Conservation (phyloP, 192 early-diverging fungal species). For the Spinellus fusiger region DNA sequence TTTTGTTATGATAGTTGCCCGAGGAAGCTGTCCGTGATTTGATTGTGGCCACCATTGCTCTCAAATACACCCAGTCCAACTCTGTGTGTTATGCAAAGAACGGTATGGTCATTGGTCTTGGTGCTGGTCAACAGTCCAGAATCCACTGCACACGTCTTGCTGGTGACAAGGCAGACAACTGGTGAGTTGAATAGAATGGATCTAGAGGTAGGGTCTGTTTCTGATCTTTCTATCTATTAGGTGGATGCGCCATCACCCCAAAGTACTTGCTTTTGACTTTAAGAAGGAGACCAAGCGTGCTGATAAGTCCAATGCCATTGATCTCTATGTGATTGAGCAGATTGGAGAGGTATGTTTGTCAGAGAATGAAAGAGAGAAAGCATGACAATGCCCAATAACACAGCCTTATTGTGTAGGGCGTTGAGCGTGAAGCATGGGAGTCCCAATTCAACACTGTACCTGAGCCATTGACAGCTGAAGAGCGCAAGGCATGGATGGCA, state of each 20-base stretch:
- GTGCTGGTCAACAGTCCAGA: slow-evolving; percentile 97
- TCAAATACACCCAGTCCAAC: slow-evolving; percentile 99
- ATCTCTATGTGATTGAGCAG: slow-evolving; percentile 87
- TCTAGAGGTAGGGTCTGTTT: neutral
- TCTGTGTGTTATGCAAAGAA: slow-evolving; percentile 98
- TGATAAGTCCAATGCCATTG: slow-evolving; percentile 96
- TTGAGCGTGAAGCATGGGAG: slow-evolving; percentile 73
- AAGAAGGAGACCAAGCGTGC: slow-evolving; percentile 85
- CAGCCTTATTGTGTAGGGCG: slow-evolving; percentile 15
- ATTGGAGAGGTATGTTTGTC: slow-evolving; percentile 55
- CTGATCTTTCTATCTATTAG: neutral
- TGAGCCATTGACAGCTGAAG: slow-evolving; percentile 65
- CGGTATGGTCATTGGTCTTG: slow-evolving; percentile 94
- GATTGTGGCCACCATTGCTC: slow-evolving; percentile 94
- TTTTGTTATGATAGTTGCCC: slow-evolving; percentile 39
- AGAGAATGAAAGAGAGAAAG: neutral
- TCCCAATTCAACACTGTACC: slow-evolving; percentile 78
- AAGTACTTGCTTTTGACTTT: slow-evolving; percentile 85
- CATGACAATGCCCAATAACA: neutral
- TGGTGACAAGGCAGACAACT: slow-evolving; percentile 99
- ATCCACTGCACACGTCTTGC: slow-evolving; percentile 98
- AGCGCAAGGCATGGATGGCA: slow-evolving; percentile 72
- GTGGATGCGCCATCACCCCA: slow-evolving; percentile 96
- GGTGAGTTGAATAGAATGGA: slow-evolving; percentile 31
- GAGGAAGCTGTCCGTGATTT: slow-evolving; percentile 72